A percentile compares a stretch with the other conserved stretches of the same genome.
phyloP scores from a whole-genome alignment of 2,329 filamentous ascomycete genomes.

The Scytalidium lignicola region DNA sequence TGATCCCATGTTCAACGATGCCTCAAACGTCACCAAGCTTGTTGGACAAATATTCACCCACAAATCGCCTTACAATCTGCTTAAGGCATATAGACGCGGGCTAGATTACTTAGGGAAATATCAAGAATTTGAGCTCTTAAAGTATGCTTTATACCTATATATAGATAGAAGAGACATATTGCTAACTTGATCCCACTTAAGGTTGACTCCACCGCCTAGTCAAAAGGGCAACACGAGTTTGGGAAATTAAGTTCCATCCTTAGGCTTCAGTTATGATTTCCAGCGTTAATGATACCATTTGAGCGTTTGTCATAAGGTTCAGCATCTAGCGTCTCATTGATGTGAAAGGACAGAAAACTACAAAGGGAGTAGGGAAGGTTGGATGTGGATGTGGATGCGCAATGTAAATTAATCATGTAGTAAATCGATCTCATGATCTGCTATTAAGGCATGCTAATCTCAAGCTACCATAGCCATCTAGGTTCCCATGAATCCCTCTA shows the following conservation, averaged over 20 bases:
- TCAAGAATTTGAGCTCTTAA: conserved; percentile 73
- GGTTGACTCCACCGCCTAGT: background rate
- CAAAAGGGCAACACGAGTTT: background rate
- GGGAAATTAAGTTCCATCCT: background rate
- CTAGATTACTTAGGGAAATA: conserved; percentile 63
- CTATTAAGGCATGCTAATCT: background rate
- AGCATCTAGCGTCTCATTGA: background rate
- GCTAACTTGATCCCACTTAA: background rate
- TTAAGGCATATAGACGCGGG: conserved; percentile 71
- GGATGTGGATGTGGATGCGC: no score
- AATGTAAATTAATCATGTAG: background rate
- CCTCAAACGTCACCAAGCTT: conserved; percentile 55
- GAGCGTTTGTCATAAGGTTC: background rate
- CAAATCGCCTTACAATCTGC: conserved; percentile 44
- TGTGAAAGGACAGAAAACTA: background rate
- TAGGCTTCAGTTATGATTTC: background rate
- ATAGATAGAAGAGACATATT: background rate
- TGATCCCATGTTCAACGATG: conserved; percentile 76
- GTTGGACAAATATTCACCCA: conserved; percentile 42
- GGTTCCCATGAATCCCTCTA: background rate
- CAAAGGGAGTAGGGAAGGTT: background rate
- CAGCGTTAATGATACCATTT: background rate
- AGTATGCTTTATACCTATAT: conserved; percentile 42
- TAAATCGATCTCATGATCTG: background rate
- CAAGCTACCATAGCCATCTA: background rate